phyloP scores from a whole-genome alignment of 768 basidiomycete genomes.

The Mycena filopes region DNA sequence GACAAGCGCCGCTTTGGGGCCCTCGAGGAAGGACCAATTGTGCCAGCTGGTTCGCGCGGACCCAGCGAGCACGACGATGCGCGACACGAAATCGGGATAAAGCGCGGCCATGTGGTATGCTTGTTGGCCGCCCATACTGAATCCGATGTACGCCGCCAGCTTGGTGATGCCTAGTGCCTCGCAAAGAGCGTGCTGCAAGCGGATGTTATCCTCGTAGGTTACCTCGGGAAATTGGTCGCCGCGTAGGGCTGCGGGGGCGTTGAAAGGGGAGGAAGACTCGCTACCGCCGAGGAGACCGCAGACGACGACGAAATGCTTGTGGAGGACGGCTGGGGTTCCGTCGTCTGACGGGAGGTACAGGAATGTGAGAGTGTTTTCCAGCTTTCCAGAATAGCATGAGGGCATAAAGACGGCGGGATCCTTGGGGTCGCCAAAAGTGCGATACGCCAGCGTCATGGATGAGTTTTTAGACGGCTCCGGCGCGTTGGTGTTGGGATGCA shows the following conservation, averaged over 20 bases:
- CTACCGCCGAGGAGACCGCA: slow-evolving; percentile 31
- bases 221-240: slow-evolving; percentile 14
- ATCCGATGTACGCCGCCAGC: slow-evolving; percentile 30
- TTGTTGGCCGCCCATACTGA: slow-evolving; percentile 34
- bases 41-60: slow-evolving; percentile 34
- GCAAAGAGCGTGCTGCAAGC: slow-evolving; percentile 26
- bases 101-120: slow-evolving; percentile 32
- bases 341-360: slow-evolving; percentile 19
- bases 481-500: slow-evolving; percentile 20
- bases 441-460: slow-evolving; percentile 28
- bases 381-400: slow-evolving; percentile 22
- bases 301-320: slow-evolving; percentile 26
- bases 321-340: slow-evolving; percentile 17
- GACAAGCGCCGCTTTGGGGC: slow-evolving; percentile 32
- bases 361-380: slow-evolving; percentile 28
- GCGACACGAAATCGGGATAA: slow-evolving; percentile 29
- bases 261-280: slow-evolving; percentile 30
- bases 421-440: slow-evolving; percentile 28
- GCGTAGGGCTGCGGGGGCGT: slow-evolving; percentile 15
- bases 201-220: slow-evolving; percentile 33
- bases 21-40: slow-evolving; percentile 34
- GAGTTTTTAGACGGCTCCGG: slow-evolving; percentile 14
- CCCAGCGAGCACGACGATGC: slow-evolving; percentile 29
- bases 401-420: slow-evolving; percentile 30
- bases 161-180: slow-evolving; percentile 19